These are phyloP conservation scores for Colletotrichum echinochloae DNA, from an alignment of 2,329 filamentous ascomycete species.

Conservation along the genomic window DNA sequence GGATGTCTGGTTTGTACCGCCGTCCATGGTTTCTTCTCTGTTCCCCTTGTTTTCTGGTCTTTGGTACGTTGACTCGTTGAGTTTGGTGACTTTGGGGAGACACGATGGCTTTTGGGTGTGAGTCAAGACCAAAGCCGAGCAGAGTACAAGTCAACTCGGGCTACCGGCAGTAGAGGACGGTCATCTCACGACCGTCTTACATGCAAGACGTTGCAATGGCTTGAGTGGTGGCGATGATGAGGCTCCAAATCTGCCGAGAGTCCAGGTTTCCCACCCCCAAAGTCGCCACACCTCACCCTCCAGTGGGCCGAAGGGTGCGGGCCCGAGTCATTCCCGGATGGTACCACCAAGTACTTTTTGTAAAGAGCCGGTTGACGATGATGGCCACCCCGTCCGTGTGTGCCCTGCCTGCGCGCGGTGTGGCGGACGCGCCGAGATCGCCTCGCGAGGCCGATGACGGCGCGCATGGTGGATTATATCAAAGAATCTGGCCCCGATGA, in stretches of 20 bases:
- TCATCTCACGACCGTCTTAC: neutral
- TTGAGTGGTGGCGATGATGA: conserved; percentile 25
- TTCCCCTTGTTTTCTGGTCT: neutral
- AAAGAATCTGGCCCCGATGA: conserved; percentile 20
- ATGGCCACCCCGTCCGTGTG: conserved; percentile 1
- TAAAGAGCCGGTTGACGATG: neutral
- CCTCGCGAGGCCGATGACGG: conserved; percentile 36
- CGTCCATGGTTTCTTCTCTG: neutral
- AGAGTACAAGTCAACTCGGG: no score
- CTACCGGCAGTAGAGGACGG: no score
- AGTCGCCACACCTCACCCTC: conserved; percentile 26
- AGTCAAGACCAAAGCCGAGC: neutral
- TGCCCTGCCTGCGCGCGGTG: neutral
- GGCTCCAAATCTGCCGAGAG: conserved; percentile 25
- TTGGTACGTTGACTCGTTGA: neutral
- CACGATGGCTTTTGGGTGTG: neutral
- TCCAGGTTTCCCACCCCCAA: conserved; percentile 32
- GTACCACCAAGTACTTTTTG: no score
- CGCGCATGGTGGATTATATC: conserved; percentile 37
- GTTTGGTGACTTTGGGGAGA: neutral
- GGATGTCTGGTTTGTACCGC: neutral
- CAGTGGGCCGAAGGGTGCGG: conserved; percentile 33
- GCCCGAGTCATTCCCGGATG: conserved; percentile 30
- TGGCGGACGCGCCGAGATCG: conserved; percentile 36
- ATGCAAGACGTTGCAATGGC: conserved; percentile 11